Evolutionary conservation across 768 basidiomycete species (phyloP), one percentile per base, ranked within the genome.

Genomic region (Mycena kentingensis): DNA sequence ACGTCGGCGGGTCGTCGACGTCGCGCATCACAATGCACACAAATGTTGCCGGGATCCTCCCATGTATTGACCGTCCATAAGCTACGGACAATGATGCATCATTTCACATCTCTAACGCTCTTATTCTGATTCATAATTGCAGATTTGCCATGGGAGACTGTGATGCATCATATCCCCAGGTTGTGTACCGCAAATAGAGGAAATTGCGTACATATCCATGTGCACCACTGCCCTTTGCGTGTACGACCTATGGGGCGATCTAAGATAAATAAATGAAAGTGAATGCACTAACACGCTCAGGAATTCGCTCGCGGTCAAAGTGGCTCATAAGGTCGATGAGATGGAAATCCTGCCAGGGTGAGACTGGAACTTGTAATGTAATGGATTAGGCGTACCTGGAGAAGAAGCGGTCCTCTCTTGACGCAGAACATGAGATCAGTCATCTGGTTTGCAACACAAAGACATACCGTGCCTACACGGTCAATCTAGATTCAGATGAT

Each of bases 151-250:
- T 32, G 31, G 16, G 31, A 32, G 31, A 32, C 31, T 8, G 31
- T 32, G 8, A 32, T 32, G 31, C 31, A 32, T 32, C 31, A 32
- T 8, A 32, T 8, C 31, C 10, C 31, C 31, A 16, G 31, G 31
- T 8, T 32, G 31, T n/a, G n/a, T n/a, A n/a, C n/a, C 4, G 12
- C 47, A 31, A 44, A 6, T 22, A 2, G 39, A 3, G n/a, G 3
- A 7, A 25, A 32, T 2, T 10, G 19, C 19, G 37, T 41, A 52
- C 55, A 31, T 59, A 59, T 24, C 57, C 57, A 24, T 59, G 57
- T 28, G 57, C 57, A 18, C 57, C 57, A 18, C 57, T 59, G 16
- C 57, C 57, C 24, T 59, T 59, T 7, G 58, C 58, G 26, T 59
- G 58, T 3, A 59, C 58, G 22, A 59, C 53, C 56, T 57, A 31